A percentile compares a stretch with the other conserved stretches of the same genome.
These are phyloP conservation scores for Phytophthora ramorum DNA, from an alignment of 352 stramenopile genomes.

Conservation along the genomic window DNA sequence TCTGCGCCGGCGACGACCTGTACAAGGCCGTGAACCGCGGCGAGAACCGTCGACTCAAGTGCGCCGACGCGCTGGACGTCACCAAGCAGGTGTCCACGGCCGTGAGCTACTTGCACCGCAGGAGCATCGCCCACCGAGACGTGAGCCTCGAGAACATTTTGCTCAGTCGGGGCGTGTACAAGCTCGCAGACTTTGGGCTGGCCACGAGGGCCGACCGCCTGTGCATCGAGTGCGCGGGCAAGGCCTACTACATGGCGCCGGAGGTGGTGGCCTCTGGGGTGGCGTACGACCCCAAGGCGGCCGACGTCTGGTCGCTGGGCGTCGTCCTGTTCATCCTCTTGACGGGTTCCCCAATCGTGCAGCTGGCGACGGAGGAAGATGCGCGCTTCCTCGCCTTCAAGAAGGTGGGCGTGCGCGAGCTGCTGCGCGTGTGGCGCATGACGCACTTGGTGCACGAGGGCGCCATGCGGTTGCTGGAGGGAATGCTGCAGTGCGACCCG, in stretches of 20 bases:
- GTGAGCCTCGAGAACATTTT: slow-evolving; percentile 55
- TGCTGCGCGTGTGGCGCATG: slow-evolving; percentile 45
- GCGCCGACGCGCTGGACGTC: slow-evolving; percentile 28
- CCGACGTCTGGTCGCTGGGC: slow-evolving; percentile 6
- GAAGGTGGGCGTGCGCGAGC: slow-evolving; percentile 30
- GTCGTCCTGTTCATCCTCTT: slow-evolving; percentile 1
- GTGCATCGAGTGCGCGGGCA: slow-evolving; percentile 48
- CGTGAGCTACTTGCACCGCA: slow-evolving; percentile 34
- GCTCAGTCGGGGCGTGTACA: slow-evolving; percentile 37
- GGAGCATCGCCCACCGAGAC: slow-evolving; percentile 43
- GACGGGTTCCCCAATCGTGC: not conserved
- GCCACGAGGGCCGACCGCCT: slow-evolving; percentile 20
- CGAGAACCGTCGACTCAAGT: slow-evolving; percentile 20
- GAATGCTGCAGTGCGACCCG: slow-evolving; percentile 43
- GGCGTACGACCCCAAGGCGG: slow-evolving; percentile 1
- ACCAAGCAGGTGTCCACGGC: slow-evolving; percentile 29
- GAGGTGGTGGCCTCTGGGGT: slow-evolving; percentile 71
- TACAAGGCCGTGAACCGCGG: slow-evolving; percentile 32
- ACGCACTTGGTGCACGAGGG: slow-evolving; percentile 7
- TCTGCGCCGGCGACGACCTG: slow-evolving; percentile 42
- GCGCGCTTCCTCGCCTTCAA: slow-evolving; percentile 35
- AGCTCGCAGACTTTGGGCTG: slow-evolving; percentile 61
- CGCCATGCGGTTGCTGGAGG: slow-evolving; percentile 29
- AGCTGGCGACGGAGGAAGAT: slow-evolving; percentile 13
- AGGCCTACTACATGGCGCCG: slow-evolving; percentile 96